Percentiles rank a stretch among this genome's conserved stretches.
Conservation (phyloP, 306 rosid genomes). For the Oemleria cerasiformis region DNA sequence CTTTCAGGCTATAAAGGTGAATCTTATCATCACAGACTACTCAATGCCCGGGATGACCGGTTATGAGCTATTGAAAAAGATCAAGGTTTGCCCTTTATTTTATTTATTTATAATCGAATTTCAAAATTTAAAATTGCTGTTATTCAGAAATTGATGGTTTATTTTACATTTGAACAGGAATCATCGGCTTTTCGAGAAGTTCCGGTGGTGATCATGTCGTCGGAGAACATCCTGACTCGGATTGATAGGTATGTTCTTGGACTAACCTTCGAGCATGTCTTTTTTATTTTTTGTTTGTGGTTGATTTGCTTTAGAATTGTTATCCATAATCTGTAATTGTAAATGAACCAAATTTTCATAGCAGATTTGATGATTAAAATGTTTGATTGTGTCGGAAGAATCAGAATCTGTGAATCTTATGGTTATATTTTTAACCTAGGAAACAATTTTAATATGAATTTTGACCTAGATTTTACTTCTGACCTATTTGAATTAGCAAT, state of each 20-base stretch:
- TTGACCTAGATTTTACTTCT: background rate
- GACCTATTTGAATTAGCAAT: background rate
- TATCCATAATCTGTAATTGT: background rate
- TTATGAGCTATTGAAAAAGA: constrained; percentile 84
- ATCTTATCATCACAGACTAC: constrained; percentile 90
- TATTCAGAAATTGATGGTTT: background rate
- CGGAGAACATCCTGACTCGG: constrained; percentile 83
- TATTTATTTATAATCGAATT: background rate
- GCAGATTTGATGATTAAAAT: background rate
- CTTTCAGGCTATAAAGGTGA: constrained; percentile 70
- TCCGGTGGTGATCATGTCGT: constrained; percentile 95
- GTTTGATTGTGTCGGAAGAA: too few species aligned
- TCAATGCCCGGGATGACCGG: constrained; percentile 99
- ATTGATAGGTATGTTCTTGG: constrained; percentile 69
- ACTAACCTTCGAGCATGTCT: background rate
- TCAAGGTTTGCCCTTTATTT: constrained; percentile 53
- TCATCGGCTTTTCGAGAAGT: constrained; percentile 80
- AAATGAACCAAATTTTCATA: background rate
- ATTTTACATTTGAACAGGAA: constrained; percentile 51
- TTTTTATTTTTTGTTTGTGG: background rate
- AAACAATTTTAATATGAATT: background rate
- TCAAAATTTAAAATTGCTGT: background rate
- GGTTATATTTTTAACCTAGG: too few species aligned
- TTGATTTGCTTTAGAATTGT: background rate
- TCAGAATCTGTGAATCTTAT: too few species aligned